Evolutionary conservation across 2,329 filamentous ascomycete genomes (phyloP).

Genomic region (Coniochaeta prunicola): DNA sequence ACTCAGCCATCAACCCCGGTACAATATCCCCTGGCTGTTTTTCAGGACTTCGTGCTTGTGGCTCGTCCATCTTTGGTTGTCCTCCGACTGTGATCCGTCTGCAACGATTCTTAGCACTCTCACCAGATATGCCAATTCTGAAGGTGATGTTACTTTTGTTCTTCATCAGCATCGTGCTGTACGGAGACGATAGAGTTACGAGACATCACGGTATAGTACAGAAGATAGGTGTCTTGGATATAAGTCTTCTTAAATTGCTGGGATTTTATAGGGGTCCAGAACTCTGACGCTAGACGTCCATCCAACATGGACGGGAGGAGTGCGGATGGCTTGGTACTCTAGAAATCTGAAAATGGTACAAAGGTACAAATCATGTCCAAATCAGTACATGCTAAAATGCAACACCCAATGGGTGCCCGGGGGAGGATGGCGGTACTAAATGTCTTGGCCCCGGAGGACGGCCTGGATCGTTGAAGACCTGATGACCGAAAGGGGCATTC

Average conservation of each 20-base stretch:
- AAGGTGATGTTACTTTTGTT: background rate
- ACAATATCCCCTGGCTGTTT: background rate
- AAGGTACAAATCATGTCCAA: no score
- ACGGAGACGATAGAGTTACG: background rate
- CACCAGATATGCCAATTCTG: background rate
- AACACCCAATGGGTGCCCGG: background rate
- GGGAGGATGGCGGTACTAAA: background rate
- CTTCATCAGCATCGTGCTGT: no score
- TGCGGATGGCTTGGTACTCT: background rate
- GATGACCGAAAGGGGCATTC: background rate
- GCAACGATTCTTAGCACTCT: background rate
- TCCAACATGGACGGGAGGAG: background rate
- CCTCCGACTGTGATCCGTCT: background rate
- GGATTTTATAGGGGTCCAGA: background rate
- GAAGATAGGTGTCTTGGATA: background rate
- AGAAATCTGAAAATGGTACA: background rate
- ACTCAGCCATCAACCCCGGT: background rate
- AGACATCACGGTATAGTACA: background rate
- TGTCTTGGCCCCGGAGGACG: background rate
- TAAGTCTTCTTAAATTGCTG: background rate
- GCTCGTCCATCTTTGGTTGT: background rate
- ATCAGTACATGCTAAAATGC: background rate
- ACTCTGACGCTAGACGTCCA: background rate
- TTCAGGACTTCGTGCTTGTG: background rate
- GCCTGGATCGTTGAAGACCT: background rate